Evolutionary conservation across 2,329 filamentous ascomycete genomes (phyloP).

Genomic region (Parasarocladium wereldwijsianum): DNA sequence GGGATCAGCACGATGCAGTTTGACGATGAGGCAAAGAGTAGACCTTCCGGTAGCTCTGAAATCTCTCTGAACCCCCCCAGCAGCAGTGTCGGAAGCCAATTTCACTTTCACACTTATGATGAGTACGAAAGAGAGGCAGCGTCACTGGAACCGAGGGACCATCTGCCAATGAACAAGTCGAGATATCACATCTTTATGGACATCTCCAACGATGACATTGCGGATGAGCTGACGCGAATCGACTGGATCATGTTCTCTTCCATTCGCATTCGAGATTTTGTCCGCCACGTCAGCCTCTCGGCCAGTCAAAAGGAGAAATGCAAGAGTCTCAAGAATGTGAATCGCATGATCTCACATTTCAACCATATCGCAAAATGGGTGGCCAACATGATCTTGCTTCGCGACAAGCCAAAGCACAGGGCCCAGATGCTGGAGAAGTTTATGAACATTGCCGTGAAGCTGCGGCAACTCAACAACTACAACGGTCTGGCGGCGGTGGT

Average conservation of each 20-base stretch:
- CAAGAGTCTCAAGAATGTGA: conserved; percentile 69
- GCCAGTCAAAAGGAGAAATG: conserved; percentile 57
- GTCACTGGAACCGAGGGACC: conserved; percentile 53
- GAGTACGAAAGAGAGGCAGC: conserved; percentile 69
- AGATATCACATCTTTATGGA: conserved; percentile 89
- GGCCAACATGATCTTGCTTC: conserved; percentile 68
- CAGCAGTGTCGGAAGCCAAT: conserved; percentile 24
- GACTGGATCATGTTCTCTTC: conserved; percentile 98
- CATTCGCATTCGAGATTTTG: conserved; percentile 81
- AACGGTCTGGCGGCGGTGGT: conserved; percentile 90
- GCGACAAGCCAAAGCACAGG: conserved; percentile 92
- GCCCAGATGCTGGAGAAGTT: conserved; percentile 89
- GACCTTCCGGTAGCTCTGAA: conserved; percentile 32
- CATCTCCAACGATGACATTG: conserved; percentile 69
- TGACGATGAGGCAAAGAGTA: conserved; percentile 28
- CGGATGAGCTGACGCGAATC: conserved; percentile 82
- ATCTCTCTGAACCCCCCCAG: conserved; percentile 24
- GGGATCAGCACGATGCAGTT: conserved; percentile 34
- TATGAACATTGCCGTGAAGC: conserved; percentile 74
- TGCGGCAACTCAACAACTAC: conserved; percentile 91
- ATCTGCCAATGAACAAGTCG: conserved; percentile 61
- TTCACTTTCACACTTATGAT: conserved; percentile 54
- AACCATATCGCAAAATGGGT: conserved; percentile 77
- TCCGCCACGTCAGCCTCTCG: conserved; percentile 75
- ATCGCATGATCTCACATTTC: conserved; percentile 88